Base-by-base conservation (phyloP, 2,329 filamentous ascomycete species). In the Aureobasidium sp. region DNA sequence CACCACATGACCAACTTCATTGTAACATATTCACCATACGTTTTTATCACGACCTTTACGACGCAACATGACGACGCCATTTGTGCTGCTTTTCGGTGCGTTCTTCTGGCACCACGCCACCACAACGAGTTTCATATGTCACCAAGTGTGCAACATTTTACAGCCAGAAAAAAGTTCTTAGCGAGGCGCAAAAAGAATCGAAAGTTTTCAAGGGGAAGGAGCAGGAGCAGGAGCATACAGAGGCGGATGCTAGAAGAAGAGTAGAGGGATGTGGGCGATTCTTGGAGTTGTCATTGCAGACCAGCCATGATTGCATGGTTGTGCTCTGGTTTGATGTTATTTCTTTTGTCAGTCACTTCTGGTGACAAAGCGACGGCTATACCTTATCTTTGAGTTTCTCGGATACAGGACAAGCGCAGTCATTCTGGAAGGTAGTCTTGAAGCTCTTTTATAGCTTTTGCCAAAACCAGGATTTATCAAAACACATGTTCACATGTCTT, bases 21-120 rank as follows among this genome's bases (percentile, higher is more conserved):
- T 61, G 58, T 61, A 62, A 47, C 49, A 62, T 61, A 53, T 61
- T 61, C 48, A 42, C n/a, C 45, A 49, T 51, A 52, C 57, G 47
- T 61, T 61, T 47, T 61, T 37, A 37, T 52, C 34, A 62, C 51
- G 60, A 62, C 41, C 51, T 56, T 56, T 15, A 61, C 45, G 58
- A 61, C 37, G 58, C 37, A 53, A 52, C 39, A 44, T 31, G 45
- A 60, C 47, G 47, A 61, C 48, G 58, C 58, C 57, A 60, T 60
- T 51, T 58, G 42, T 58, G 20, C 39, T 60, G 34, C 15, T 51
- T 51, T 51, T 41, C 25, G 25, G 22, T 25, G 45, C 45, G 45
- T 59, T 48, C 25, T 48, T 48, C 20, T 15, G 45, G 48, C 58
- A 47, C 45, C 39, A 61, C 22, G 58, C 42, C 58, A 34, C 31